A percentile compares a stretch with the other conserved stretches of the same genome.
phyloP scores from a whole-genome alignment of 2,329 filamentous ascomycete genomes.

The Diaporthe batatas region DNA sequence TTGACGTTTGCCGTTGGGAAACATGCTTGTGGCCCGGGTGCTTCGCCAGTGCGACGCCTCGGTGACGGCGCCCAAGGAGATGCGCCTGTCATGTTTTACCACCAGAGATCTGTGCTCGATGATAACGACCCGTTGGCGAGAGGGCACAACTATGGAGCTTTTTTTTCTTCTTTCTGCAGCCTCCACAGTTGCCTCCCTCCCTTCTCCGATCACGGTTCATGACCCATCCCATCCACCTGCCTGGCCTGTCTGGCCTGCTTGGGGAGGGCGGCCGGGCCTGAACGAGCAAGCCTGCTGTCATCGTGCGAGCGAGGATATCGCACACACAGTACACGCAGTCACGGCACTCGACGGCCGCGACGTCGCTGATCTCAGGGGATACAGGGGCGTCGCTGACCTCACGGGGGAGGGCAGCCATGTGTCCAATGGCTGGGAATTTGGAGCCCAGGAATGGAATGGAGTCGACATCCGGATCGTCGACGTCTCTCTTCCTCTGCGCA shows the following conservation, averaged over 20 bases:
- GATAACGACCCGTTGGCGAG: constrained; percentile 26
- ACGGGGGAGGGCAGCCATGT: constrained; percentile 34
- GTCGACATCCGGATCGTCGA: constrained; percentile 40
- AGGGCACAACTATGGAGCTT: not conserved
- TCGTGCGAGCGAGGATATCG: constrained; percentile 22
- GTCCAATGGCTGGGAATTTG: constrained; percentile 36
- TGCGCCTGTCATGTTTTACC: constrained; percentile 39
- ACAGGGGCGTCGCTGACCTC: constrained; percentile 37
- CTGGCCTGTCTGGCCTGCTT: not conserved
- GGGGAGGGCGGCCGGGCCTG: not conserved
- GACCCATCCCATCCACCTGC: not conserved
- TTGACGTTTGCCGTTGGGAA: constrained; percentile 23
- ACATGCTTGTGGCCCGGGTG: constrained; percentile 37
- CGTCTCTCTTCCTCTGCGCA: constrained; percentile 24
- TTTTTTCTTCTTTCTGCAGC: not conserved
- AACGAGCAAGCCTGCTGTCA: constrained; percentile 16
- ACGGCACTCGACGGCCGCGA: constrained; percentile 31
- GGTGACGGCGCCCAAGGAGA: constrained; percentile 40
- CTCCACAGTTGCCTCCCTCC: not conserved
- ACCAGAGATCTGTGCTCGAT: constrained; percentile 37
- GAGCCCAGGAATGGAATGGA: constrained; percentile 37
- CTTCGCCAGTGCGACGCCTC: constrained; percentile 40
- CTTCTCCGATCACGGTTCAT: not conserved
- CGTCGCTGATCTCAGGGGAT: constrained; percentile 37
- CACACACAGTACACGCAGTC: constrained; percentile 23